These are phyloP conservation scores for Physcomitrellopsis africana DNA, from an alignment of 225 moss, liverwort and hornwort genomes.

Conservation along the genomic window DNA sequence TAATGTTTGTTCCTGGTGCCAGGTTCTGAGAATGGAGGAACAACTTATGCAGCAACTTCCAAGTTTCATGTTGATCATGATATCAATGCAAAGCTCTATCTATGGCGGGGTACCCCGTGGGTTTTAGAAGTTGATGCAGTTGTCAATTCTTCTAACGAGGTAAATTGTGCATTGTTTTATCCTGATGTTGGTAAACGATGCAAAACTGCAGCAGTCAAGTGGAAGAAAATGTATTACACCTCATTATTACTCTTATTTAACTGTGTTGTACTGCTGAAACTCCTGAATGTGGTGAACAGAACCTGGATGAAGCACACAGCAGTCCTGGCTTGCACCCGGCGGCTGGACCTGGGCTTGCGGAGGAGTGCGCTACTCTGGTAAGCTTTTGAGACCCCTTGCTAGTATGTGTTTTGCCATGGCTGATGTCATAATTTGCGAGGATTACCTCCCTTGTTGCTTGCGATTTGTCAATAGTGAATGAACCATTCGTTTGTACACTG, in stretches of 20 bases:
- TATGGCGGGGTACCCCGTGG: slow-evolving; percentile 88
- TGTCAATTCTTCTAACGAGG: slow-evolving; percentile 90
- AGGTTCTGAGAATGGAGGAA: slow-evolving; percentile 64
- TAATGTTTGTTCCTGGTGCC: slow-evolving; percentile 18
- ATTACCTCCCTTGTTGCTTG: neutral
- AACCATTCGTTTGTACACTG: neutral
- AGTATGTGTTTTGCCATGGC: neutral
- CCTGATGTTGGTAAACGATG: slow-evolving; percentile 7
- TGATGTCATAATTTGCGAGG: slow-evolving; percentile 13
- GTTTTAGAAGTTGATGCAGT: slow-evolving; percentile 88
- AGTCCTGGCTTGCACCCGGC: slow-evolving; percentile 86
- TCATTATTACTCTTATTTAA: neutral
- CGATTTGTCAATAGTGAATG: neutral
- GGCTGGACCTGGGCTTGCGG: slow-evolving; percentile 88
- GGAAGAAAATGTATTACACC: neutral
- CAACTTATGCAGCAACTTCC: slow-evolving; percentile 40
- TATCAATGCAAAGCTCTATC: slow-evolving; percentile 76
- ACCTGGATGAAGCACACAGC: slow-evolving; percentile 84
- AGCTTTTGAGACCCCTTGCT: slow-evolving; percentile 26
- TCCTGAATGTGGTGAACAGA: slow-evolving; percentile 50
- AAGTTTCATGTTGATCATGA: slow-evolving; percentile 79
- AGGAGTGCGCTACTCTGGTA: slow-evolving; percentile 87
- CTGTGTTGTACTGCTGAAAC: slow-evolving; percentile 3
- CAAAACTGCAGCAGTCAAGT: neutral
- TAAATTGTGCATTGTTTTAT: slow-evolving; percentile 18